Conservation (phyloP, 1,284 basidiomycete genomes). For the Ganoderma meredithae region DNA sequence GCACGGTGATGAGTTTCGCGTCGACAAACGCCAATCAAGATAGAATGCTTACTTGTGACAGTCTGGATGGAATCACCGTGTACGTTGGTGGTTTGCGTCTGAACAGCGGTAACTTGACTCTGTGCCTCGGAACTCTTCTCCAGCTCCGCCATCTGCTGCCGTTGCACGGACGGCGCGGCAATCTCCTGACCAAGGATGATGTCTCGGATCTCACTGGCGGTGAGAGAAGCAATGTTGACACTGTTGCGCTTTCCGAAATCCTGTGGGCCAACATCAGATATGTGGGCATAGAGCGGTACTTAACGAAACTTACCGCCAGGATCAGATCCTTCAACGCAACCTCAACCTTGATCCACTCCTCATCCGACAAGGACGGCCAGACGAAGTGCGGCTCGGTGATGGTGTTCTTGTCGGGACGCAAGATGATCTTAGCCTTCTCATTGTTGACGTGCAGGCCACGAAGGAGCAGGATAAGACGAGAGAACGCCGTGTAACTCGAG, state of each 20-base stretch:
- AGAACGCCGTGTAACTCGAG: slow-evolving; percentile 99
- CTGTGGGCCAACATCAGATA: slow-evolving; percentile 43
- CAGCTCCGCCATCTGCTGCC: slow-evolving; percentile 99
- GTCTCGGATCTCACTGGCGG: slow-evolving; percentile 95
- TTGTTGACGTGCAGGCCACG: slow-evolving; percentile 99
- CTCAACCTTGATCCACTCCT: slow-evolving; percentile 99
- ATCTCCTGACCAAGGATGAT: slow-evolving; percentile 99
- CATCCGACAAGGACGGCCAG: slow-evolving; percentile 94
- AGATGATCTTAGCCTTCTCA: slow-evolving; percentile 97
- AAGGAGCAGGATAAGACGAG: slow-evolving; percentile 93
- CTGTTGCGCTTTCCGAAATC: slow-evolving; percentile 99
- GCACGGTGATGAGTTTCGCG: slow-evolving; percentile 26
- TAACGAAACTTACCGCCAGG: slow-evolving; percentile 65
- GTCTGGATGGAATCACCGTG: slow-evolving; percentile 98
- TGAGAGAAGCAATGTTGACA: slow-evolving; percentile 98
- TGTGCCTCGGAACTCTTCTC: slow-evolving; percentile 97
- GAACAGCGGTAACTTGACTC: slow-evolving; percentile 94
- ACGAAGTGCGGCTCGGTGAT: slow-evolving; percentile 98
- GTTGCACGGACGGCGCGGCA: slow-evolving; percentile 89
- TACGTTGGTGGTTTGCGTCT: slow-evolving; percentile 98
- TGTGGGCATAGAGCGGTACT: background rate
- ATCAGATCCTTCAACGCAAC: slow-evolving; percentile 96
- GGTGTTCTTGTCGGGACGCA: slow-evolving; percentile 93
- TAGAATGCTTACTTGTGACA: slow-evolving; percentile 79
- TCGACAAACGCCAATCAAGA: slow-evolving; percentile 6